phyloP scores from a whole-genome alignment of 495 filamentous ascomycete species.

The Penicillium paxilli region DNA sequence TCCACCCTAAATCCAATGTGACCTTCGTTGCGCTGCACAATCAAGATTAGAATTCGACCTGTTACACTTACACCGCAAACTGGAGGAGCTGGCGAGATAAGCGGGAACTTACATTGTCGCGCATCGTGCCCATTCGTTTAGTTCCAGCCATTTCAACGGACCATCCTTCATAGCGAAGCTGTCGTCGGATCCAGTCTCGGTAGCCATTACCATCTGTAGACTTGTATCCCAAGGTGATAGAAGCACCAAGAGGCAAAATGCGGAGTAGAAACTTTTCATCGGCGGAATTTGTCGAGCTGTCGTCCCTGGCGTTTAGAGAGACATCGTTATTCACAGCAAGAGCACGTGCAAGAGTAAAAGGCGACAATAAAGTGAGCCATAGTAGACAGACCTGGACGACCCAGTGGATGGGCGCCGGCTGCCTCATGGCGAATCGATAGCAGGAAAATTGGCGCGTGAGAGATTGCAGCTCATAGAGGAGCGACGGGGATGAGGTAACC shows the following conservation, averaged over 20 bases:
- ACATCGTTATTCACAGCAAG: background rate
- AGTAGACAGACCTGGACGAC: slow-evolving; percentile 13
- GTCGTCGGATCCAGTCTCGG: slow-evolving; percentile 42
- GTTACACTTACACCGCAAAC: too few species aligned
- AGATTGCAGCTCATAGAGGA: background rate
- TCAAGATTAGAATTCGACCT: too few species aligned
- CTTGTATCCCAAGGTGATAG: slow-evolving; percentile 55
- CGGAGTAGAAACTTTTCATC: slow-evolving; percentile 33
- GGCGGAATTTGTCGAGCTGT: background rate
- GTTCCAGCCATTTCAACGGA: slow-evolving; percentile 55
- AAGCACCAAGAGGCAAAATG: slow-evolving; percentile 57
- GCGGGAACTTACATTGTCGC: slow-evolving; percentile 35
- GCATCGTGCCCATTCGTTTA: slow-evolving; percentile 44
- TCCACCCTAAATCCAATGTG: slow-evolving; percentile 48
- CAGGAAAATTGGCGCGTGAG: background rate
- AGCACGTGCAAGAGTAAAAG: background rate
- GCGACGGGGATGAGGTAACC: background rate
- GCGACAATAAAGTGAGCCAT: slow-evolving; percentile 13
- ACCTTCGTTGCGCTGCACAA: slow-evolving; percentile 51
- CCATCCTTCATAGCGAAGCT: slow-evolving; percentile 37
- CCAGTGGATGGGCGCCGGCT: slow-evolving; percentile 12
- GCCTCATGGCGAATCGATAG: slow-evolving; percentile 12
- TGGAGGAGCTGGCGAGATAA: background rate
- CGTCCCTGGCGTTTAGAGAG: background rate
- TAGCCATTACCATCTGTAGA: slow-evolving; percentile 56